Evolutionary conservation across 2,329 filamentous ascomycete species (phyloP).

Genomic region (Sporothrix pseudoabietina): DNA sequence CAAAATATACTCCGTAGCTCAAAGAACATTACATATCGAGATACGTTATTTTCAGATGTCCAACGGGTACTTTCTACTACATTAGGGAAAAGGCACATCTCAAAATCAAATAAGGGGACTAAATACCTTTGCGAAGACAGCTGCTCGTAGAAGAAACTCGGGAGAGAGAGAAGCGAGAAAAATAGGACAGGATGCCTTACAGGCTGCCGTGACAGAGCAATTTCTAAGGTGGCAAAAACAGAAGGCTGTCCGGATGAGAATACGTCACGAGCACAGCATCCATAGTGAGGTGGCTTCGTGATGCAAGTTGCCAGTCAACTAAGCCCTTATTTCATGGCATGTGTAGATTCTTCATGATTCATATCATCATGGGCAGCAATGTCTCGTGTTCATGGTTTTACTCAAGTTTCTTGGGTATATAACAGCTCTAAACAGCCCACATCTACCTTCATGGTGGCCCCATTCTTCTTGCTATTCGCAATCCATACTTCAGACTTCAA

Average conservation of each 20-base stretch:
- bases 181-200: too few relatives aligned
- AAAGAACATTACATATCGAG: neutral
- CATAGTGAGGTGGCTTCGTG: neutral
- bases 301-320: neutral
- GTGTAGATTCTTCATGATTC: neutral
- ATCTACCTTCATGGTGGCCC: neutral
- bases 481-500: neutral
- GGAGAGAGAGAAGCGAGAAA: too few relatives aligned
- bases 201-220: too few relatives aligned
- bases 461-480: neutral
- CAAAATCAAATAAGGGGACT: too few relatives aligned
- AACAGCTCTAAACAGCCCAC: neutral
- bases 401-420: neutral
- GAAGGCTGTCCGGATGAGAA: too few relatives aligned
- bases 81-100: too few relatives aligned
- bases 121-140: too few relatives aligned
- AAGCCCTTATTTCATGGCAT: neutral
- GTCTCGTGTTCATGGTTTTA: neutral
- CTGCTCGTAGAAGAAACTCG: too few relatives aligned
- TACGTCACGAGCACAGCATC: neutral
- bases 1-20: neutral
- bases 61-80: neutral
- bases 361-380: neutral
- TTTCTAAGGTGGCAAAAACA: too few relatives aligned
- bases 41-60: neutral